Evolutionary conservation across 2,329 filamentous ascomycete species (phyloP).

Genomic region (Fusarium penzigii): DNA sequence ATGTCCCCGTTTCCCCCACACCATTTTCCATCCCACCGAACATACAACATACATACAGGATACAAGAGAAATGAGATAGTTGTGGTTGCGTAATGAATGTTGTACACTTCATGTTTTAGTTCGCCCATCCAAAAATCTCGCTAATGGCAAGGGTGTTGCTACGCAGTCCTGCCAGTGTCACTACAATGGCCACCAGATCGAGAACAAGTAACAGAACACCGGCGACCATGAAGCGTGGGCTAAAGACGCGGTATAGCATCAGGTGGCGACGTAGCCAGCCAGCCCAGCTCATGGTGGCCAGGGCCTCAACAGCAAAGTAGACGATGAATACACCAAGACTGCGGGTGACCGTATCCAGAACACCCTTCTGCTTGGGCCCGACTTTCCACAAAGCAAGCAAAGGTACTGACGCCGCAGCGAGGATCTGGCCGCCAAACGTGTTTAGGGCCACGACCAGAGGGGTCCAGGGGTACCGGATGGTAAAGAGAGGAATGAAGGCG

Average conservation of each 20-base stretch:
- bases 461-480: conserved; percentile 85
- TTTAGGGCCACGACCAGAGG: conserved; percentile 82
- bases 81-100: neutral
- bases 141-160: conserved; percentile 77
- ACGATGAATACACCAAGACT: conserved; percentile 73
- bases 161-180: conserved; percentile 74
- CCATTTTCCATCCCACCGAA: neutral
- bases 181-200: conserved; percentile 70
- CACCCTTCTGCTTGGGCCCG: conserved; percentile 67
- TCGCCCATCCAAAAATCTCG: conserved; percentile 84
- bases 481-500: conserved; percentile 85
- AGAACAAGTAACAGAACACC: conserved; percentile 71
- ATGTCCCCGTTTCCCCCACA: conserved; percentile 3
- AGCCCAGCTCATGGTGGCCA: conserved; percentile 89
- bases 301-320: conserved; percentile 79
- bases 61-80: neutral
- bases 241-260: conserved; percentile 96
- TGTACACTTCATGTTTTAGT: conserved; percentile 33
- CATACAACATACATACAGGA: neutral
- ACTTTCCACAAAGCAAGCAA: conserved; percentile 88
- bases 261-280: conserved; percentile 85
- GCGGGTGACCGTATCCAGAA: conserved; percentile 70
- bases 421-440: conserved; percentile 84
- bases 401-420: conserved; percentile 78
- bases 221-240: conserved; percentile 85